Base-by-base conservation (phyloP, 768 basidiomycete species). In the Amanita thiersii region DNA sequence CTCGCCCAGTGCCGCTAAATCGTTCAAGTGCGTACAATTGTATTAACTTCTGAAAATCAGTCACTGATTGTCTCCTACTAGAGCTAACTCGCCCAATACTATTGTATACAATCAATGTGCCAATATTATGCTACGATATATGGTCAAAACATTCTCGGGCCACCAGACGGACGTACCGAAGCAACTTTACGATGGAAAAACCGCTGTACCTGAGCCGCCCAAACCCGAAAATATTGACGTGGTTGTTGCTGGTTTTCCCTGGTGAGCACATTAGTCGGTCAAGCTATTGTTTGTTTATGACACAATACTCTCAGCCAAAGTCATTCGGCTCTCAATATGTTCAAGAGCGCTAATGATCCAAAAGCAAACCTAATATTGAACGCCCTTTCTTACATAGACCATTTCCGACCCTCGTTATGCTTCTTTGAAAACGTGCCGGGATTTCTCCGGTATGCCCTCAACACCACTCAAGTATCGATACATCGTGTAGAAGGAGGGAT, bases 321-420 rank as follows among this genome's bases (percentile, higher is more conserved):
- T 2, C 86, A 88, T 52, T 88, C 86, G 0, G 54, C 56, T 1
- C 55, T 87, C 14, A 89, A 89, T 53, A 84, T 78, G 75, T 86
- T 63, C 52, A 74, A 74, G 40, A 75, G 66, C 44, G 79, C 77
- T 4, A 68, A 77, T 46, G 85, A 89, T 50, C 54, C 57, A 12
- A 86, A 85, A 57, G 81, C 73, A 47, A 81, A 78, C 48, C 58
- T 86, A 1, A 76, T 87, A 21, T 63, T 87, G 12, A 86, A 74
- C 2, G 68, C 71, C 0, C 48, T 77, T 3, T 74, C 75, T 1
- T 75, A 59, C 43, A 54, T 79, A 5, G 76, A 80, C 36, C 57
- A 61, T 23, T 56, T 70, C 30, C 55, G 58, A 3, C 74, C 75
- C 0, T 53, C 55, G 9, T 61, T 63, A 43, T 64, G 60, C 30